A percentile compares a stretch with the other conserved stretches of the same genome.
phyloP scores from a whole-genome alignment of 495 filamentous ascomycete species.

The Cudoniella acicularis region DNA sequence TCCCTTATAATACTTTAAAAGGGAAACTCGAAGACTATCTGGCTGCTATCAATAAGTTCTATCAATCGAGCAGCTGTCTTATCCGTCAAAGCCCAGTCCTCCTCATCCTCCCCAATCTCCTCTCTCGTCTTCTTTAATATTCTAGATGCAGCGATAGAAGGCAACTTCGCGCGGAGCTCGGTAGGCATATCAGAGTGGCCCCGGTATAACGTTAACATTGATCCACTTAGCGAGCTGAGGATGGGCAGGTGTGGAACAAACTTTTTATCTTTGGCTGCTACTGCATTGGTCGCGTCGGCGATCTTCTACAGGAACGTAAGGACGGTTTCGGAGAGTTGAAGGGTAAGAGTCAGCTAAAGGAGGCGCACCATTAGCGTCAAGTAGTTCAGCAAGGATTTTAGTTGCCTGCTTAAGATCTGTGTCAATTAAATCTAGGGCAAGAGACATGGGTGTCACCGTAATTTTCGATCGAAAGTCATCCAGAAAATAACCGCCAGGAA shows the following conservation, averaged over 20 bases:
- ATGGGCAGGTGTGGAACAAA: neutral
- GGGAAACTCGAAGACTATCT: constrained; percentile 1
- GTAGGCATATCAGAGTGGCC: constrained; percentile 4
- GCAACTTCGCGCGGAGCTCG: constrained; percentile 5
- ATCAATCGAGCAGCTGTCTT: constrained; percentile 6
- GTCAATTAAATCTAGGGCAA: no score
- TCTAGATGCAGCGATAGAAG: constrained; percentile 1
- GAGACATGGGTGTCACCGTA: no score
- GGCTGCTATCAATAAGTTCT: constrained; percentile 4
- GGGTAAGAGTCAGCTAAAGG: no score
- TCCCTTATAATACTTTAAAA: constrained; percentile 4
- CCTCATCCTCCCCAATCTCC: neutral
- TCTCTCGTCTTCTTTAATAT: constrained; percentile 5
- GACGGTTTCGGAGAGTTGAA: neutral
- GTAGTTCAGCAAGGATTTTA: no score
- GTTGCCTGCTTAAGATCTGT: no score
- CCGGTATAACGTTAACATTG: constrained; percentile 1
- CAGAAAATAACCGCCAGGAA: no score
- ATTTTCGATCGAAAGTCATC: no score
- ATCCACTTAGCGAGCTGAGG: neutral
- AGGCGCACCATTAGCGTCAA: no score
- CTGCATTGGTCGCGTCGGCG: neutral
- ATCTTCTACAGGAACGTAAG: neutral
- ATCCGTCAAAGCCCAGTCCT: constrained; percentile 5
- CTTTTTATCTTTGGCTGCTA: neutral